Evolutionary conservation across 495 filamentous ascomycete species (phyloP).

Genomic region (Peziza echinospora): DNA sequence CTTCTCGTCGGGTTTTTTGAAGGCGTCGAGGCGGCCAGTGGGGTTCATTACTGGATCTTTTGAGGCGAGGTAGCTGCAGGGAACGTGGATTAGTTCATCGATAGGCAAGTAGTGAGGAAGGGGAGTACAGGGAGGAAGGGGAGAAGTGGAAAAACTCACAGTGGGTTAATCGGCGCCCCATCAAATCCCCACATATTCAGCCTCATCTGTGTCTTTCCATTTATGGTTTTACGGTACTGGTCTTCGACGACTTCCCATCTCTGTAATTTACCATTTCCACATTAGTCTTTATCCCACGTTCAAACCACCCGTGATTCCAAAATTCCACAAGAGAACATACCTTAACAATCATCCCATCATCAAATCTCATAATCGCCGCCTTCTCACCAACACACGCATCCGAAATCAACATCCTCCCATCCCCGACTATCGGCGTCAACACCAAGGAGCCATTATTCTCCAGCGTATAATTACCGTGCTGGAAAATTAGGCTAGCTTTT

Average conservation of each 20-base stretch:
- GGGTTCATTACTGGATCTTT: too few relatives aligned
- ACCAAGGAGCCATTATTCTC: constrained; percentile 32
- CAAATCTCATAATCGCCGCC: constrained; percentile 44
- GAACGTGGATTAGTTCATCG: too few relatives aligned
- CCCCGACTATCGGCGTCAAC: constrained; percentile 41
- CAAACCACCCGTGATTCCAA: too few relatives aligned
- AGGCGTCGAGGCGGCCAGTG: too few relatives aligned
- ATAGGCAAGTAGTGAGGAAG: too few relatives aligned
- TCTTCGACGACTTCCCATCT: constrained; percentile 40
- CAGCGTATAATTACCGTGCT: constrained; percentile 42
- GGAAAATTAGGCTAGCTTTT: constrained; percentile 51
- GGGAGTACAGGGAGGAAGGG: too few relatives aligned
- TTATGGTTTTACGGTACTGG: constrained; percentile 30
- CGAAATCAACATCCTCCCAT: constrained; percentile 51
- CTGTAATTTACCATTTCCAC: constrained; percentile 26
- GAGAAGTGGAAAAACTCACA: too few relatives aligned
- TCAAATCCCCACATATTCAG: constrained; percentile 45
- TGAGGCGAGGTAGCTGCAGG: too few relatives aligned
- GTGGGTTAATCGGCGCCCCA: constrained; percentile 45
- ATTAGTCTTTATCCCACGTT: too few relatives aligned
- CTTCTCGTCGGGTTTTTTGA: too few relatives aligned
- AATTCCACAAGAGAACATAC: too few relatives aligned
- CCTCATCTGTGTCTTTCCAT: constrained; percentile 23
- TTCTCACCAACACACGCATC: constrained; percentile 36
- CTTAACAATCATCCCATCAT: constrained; percentile 42